These are phyloP conservation scores for Pyrenochaeta sp. DNA, from an alignment of 2,329 filamentous ascomycete genomes.

Conservation along the genomic window DNA sequence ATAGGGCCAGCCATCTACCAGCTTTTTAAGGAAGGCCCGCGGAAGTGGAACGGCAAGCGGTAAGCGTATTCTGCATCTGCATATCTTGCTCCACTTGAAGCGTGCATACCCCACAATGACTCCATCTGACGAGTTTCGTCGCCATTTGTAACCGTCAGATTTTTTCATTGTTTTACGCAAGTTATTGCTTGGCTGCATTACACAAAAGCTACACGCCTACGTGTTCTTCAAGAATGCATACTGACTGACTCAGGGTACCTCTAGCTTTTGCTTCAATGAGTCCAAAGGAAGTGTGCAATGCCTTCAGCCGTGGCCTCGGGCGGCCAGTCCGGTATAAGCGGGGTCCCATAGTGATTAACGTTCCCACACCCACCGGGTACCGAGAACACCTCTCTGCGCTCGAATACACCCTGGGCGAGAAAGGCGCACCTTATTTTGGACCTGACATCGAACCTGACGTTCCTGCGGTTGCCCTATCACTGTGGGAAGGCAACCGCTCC, in stretches of 20 bases:
- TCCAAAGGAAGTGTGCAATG: conserved; percentile 80
- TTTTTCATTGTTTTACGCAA: conserved; percentile 15
- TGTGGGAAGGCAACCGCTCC: conserved; percentile 92
- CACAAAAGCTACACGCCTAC: conserved; percentile 17
- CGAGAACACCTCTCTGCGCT: conserved; percentile 80
- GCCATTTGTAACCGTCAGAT: conserved; percentile 14
- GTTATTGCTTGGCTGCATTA: conserved; percentile 14
- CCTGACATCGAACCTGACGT: conserved; percentile 68
- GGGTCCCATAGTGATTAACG: conserved; percentile 82
- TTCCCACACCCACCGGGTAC: conserved; percentile 88
- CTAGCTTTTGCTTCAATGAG: conserved; percentile 90
- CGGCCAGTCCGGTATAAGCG: conserved; percentile 80
- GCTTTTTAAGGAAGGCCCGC: conserved; percentile 90
- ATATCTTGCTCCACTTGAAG: conserved; percentile 28
- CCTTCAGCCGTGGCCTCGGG: conserved; percentile 80
- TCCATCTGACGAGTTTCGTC: conserved; percentile 27
- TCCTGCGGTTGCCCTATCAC: conserved; percentile 76
- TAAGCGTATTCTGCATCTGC: conserved; percentile 52
- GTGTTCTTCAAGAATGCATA: conserved; percentile 25
- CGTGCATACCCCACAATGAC: conserved; percentile 31
- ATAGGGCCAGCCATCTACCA: conserved; percentile 91
- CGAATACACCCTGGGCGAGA: conserved; percentile 66
- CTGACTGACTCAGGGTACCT: conserved; percentile 70
- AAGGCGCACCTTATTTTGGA: conserved; percentile 69
- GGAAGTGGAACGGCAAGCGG: conserved; percentile 81